Evolutionary conservation across 1,284 basidiomycete species (phyloP).

Genomic region (Leccinum angustisporum): DNA sequence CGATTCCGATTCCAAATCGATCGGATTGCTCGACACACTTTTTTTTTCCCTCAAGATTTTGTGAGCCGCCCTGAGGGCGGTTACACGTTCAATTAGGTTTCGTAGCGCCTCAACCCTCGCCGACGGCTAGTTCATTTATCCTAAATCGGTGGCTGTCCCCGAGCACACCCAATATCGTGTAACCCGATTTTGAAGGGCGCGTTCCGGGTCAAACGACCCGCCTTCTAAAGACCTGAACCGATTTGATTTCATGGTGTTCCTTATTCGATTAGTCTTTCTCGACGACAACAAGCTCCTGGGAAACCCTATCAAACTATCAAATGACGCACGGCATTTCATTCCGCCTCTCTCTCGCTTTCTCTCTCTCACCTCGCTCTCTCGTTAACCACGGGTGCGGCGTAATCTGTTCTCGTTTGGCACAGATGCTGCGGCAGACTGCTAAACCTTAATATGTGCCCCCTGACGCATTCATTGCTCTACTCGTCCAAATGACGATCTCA

Average conservation of each 20-base stretch:
- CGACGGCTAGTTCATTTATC: constrained; percentile 35
- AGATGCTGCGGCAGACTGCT: constrained; percentile 22
- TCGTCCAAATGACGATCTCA: constrained; percentile 27
- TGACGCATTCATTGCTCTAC: constrained; percentile 23
- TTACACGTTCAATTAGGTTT: constrained; percentile 23
- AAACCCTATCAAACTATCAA: constrained; percentile 33
- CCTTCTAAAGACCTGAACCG: constrained; percentile 4
- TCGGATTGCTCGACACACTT: constrained; percentile 12
- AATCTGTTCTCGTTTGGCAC: constrained; percentile 32
- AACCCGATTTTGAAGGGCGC: constrained; percentile 19
- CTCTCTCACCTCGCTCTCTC: constrained; percentile 15
- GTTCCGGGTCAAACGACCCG: constrained; percentile 13
- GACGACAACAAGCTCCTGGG: constrained; percentile 35
- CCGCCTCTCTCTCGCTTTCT: neutral
- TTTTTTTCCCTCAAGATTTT: constrained; percentile 20
- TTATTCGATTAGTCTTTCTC: constrained; percentile 38
- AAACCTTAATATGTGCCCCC: constrained; percentile 23
- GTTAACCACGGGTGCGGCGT: constrained; percentile 20
- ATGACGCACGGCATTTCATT: constrained; percentile 35
- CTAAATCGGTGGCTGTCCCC: constrained; percentile 28
- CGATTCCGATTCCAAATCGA: constrained; percentile 25
- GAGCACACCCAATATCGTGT: constrained; percentile 24
- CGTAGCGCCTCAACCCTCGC: constrained; percentile 25
- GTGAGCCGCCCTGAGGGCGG: constrained; percentile 27
- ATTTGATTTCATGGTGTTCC: constrained; percentile 23